Percentiles rank a stretch among this genome's conserved stretches.
Evolutionary conservation across 2,329 filamentous ascomycete species (phyloP).

Genomic region (Xylaria sp.): DNA sequence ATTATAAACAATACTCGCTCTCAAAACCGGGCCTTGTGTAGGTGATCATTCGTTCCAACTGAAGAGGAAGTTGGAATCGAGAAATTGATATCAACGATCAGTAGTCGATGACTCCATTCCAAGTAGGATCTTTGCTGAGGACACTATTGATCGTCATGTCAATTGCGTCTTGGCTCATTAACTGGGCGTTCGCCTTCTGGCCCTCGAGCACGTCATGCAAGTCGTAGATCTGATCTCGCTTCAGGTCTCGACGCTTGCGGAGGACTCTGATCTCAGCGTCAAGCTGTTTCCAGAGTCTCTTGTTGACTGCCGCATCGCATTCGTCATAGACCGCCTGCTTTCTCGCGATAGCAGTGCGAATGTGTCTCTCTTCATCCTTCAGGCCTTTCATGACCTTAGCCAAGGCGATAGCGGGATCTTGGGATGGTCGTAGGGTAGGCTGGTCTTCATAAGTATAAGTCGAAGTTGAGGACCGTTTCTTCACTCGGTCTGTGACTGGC

Average conservation of each 20-base stretch:
- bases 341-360: constrained; percentile 75
- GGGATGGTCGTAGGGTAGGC: constrained; percentile 71
- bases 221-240: constrained; percentile 83
- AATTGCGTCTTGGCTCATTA: constrained; percentile 71
- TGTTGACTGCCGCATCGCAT: constrained; percentile 74
- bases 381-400: constrained; percentile 85
- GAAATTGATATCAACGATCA: constrained; percentile 29
- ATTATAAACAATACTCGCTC: constrained; percentile 4
- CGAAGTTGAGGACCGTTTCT: constrained; percentile 52
- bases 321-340: constrained; percentile 72
- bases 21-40: background rate
- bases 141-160: constrained; percentile 72
- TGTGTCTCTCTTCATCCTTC: constrained; percentile 80
- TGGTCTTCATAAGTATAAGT: constrained; percentile 60
- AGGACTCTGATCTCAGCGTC: constrained; percentile 70
- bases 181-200: constrained; percentile 73
- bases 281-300: constrained; percentile 71
- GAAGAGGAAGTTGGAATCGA: background rate
- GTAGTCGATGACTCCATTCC: constrained; percentile 47
- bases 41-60: constrained; percentile 3
- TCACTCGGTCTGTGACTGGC: constrained; percentile 71
- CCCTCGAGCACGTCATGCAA: constrained; percentile 87
- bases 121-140: constrained; percentile 49
- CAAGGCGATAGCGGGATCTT: constrained; percentile 77
- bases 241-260: constrained; percentile 73